Base-by-base conservation (phyloP, 257 asterid species). In the Nicotiana benthamiana region DNA sequence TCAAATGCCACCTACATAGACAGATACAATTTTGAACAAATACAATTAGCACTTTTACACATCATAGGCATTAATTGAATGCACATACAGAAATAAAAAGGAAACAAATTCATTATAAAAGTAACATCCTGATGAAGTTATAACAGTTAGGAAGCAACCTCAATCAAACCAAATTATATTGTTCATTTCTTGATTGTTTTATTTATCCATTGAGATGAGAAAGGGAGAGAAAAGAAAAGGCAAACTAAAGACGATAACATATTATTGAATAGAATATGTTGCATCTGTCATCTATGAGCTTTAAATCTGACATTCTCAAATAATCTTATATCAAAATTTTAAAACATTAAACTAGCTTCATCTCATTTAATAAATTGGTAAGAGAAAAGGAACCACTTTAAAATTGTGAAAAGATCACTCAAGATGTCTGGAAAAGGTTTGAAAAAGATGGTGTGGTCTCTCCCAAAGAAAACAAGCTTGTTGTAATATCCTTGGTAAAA, bases 331-430 rank as follows among this genome's bases (percentile, higher is more conserved):
- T 40, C 48, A 40, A 40, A 40, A 40, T 40, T 40, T 40, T 36
- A 6, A 5, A 34, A 34, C 43, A 8, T 8, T 40, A 40, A 40
- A 40, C 48, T 8, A 40, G 48, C 3, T 40, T 40, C 15, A 52
- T 83, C 77, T 85, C 89, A 20, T 9, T 86, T 43, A 56, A 53
- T 22, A 84, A 82, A 82, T 77, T 82, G 24, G 76, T 72, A 75
- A 78, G 79, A 65, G 86, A 22, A 54, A 56, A 56, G 61, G 61
- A 56, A 64, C 72, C 4, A 27, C 75, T 56, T 72, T 26, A 40
- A 56, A 56, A 56, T 56, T 56, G 61, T 59, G 64, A 59, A 59
- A 61, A 61, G 66, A 22, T 61, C 34, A 61, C 1, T 24, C 34
- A 24, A 61, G 34, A 22, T 61, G 32, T 24, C 2, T 24, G 66